These are phyloP conservation scores for Guyanaporus albipodus DNA, from an alignment of 768 basidiomycete species.

Conservation along the genomic window DNA sequence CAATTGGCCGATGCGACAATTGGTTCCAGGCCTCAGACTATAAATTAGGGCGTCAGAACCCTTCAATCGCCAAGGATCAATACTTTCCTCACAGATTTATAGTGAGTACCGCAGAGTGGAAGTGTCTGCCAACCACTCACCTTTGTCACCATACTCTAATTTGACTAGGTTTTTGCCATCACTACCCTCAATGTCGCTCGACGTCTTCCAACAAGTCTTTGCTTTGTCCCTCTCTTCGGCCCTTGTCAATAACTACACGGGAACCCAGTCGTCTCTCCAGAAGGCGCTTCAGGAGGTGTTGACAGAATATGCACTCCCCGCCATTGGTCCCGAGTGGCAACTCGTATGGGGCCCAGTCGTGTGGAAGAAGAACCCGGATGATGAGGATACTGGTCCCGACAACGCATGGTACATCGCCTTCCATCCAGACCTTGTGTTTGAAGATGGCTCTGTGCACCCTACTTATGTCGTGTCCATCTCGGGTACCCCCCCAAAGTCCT, in stretches of 20 bases:
- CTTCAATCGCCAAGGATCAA: too few relatives aligned
- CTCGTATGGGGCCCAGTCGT: constrained; percentile 14
- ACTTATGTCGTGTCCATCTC: constrained; percentile 14
- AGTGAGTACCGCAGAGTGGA: too few relatives aligned
- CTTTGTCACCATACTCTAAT: too few relatives aligned
- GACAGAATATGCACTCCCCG: too few relatives aligned
- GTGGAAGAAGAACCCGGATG: constrained; percentile 11
- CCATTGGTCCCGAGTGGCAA: background rate
- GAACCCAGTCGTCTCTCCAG: background rate
- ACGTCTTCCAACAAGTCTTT: constrained; percentile 16
- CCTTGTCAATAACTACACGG: background rate
- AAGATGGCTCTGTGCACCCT: constrained; percentile 8
- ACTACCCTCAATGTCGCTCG: constrained; percentile 11
- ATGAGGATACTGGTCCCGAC: constrained; percentile 1
- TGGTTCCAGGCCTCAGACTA: too few relatives aligned
- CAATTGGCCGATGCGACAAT: too few relatives aligned
- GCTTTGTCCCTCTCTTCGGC: constrained; percentile 6
- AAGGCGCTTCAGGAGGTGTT: background rate
- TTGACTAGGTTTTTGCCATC: too few relatives aligned
- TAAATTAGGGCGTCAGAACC: too few relatives aligned
- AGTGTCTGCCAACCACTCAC: too few relatives aligned
- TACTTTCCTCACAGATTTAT: too few relatives aligned
- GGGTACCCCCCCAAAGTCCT: constrained; percentile 1
- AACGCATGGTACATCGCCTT: constrained; percentile 16
- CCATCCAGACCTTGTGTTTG: constrained; percentile 3